These are phyloP conservation scores for Cladorrhinum sp. DNA, from an alignment of 2,329 filamentous ascomycete species.

Conservation along the genomic window DNA sequence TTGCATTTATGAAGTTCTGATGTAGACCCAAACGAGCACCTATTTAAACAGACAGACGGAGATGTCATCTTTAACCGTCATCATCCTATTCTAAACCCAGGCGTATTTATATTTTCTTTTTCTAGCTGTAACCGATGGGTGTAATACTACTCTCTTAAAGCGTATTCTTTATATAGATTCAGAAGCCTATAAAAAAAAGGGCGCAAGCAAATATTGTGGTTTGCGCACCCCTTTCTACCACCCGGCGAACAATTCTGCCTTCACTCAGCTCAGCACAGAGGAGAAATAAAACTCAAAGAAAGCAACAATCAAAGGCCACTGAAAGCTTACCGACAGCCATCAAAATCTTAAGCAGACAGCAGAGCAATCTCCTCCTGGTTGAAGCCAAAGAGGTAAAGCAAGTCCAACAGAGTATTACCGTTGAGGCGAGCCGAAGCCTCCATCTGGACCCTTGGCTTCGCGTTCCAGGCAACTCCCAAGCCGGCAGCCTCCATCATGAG, in stretches of 20 bases:
- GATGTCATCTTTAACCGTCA: too few species aligned
- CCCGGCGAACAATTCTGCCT: not conserved
- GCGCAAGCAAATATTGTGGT: not conserved
- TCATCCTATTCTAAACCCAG: not conserved
- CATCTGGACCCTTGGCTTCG: conserved; percentile 78
- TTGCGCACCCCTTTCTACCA: not conserved
- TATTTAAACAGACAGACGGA: too few species aligned
- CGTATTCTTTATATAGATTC: not conserved
- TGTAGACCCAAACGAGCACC: too few species aligned
- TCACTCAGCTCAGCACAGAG: not conserved
- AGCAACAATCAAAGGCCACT: not conserved
- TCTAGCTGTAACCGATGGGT: not conserved
- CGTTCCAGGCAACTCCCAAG: conserved; percentile 78
- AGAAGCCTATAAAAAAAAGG: not conserved
- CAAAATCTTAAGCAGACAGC: conserved; percentile 37
- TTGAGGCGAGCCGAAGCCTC: conserved; percentile 72
- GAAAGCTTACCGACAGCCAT: not conserved
- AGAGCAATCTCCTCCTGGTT: conserved; percentile 60
- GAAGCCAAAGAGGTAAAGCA: conserved; percentile 73
- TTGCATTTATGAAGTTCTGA: too few species aligned
- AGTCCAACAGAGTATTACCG: conserved; percentile 64
- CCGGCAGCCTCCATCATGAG: conserved; percentile 75
- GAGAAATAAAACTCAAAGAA: not conserved
- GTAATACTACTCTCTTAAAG: not conserved
- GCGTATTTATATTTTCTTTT: not conserved